A percentile compares a stretch with the other conserved stretches of the same genome.
Evolutionary conservation across 75 land plant species (phyloP).

Genomic region (Gnetum montanum): DNA sequence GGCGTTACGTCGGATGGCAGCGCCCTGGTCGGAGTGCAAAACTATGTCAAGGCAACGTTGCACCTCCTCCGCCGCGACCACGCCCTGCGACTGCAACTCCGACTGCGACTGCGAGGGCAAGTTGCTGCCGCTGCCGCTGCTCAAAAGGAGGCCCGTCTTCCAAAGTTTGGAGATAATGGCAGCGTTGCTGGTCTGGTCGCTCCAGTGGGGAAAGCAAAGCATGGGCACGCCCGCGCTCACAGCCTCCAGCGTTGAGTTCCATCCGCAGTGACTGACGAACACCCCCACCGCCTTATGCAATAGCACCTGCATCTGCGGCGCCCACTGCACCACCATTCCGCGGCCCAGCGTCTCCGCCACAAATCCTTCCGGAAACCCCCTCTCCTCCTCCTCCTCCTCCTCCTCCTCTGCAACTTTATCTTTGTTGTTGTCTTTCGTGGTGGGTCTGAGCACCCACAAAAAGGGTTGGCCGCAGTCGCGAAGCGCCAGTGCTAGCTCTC

Average conservation of each 20-base stretch:
- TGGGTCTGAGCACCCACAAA: conserved; percentile 16
- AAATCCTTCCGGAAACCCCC: conserved; percentile 31
- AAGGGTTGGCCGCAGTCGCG: conserved; percentile 6
- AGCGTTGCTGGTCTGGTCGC: no score
- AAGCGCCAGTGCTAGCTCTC: conserved; percentile 14
- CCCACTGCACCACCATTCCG: no score
- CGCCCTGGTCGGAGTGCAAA: conserved; percentile 19
- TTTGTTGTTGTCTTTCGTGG: conserved; percentile 20
- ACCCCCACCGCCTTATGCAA: no score
- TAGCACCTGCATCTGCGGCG: no score
- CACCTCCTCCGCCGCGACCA: conserved; percentile 31
- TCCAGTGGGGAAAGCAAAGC: no score
- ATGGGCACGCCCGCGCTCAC: no score
- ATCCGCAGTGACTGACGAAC: no score
- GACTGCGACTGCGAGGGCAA: no score
- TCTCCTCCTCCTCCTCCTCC: conserved; percentile 10
- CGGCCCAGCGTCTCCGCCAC: conserved; percentile 19
- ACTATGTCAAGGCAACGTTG: conserved; percentile 25
- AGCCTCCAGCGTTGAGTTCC: no score
- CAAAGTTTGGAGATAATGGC: conserved; percentile 16
- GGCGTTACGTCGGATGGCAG: conserved; percentile 29
- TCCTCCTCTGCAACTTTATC: no score
- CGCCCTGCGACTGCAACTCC: conserved; percentile 1
- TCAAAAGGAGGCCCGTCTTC: conserved; percentile 12
- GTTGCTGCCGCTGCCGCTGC: no score